Percentiles rank a stretch among this genome's conserved stretches.
Evolutionary conservation across 331 rosid species (phyloP).

Genomic region (Quercus lobata): DNA sequence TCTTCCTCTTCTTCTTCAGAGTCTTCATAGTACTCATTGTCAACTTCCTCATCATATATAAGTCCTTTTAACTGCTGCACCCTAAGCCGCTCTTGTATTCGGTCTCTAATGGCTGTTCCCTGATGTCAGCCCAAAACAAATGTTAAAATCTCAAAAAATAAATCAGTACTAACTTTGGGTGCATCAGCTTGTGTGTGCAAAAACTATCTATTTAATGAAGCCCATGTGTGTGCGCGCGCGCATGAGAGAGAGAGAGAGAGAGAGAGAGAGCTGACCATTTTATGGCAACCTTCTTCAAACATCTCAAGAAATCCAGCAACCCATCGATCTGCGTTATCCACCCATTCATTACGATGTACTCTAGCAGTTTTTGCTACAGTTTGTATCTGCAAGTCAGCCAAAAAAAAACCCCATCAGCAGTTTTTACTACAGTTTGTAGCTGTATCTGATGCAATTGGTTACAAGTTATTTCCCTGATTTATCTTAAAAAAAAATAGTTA

Average conservation of each 20-base stretch:
- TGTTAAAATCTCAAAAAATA: neutral
- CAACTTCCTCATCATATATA: neutral
- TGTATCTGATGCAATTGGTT: too few species aligned
- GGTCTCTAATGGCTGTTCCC: slow-evolving; percentile 95
- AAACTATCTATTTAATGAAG: neutral
- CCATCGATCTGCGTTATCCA: slow-evolving; percentile 98
- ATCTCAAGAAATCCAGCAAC: slow-evolving; percentile 97
- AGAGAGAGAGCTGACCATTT: slow-evolving; percentile 58
- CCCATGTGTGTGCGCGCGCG: neutral
- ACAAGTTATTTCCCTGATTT: too few species aligned
- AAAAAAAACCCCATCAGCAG: slow-evolving; percentile 12
- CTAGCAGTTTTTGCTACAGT: slow-evolving; percentile 54
- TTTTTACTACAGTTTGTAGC: neutral
- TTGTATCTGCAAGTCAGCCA: slow-evolving; percentile 56
- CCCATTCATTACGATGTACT: slow-evolving; percentile 96
- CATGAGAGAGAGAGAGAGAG: neutral
- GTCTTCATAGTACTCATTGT: neutral
- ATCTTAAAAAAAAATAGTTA: too few species aligned
- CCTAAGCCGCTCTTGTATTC: slow-evolving; percentile 84
- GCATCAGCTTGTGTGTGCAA: slow-evolving; percentile 1
- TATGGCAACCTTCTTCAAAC: slow-evolving; percentile 99
- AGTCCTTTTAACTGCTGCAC: slow-evolving; percentile 48
- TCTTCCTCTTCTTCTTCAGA: neutral
- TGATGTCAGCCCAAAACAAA: slow-evolving; percentile 26
- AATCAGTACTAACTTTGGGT: neutral